These are phyloP conservation scores for Leccinum aurantiacum DNA, from an alignment of 768 basidiomycete genomes.

Conservation along the genomic window DNA sequence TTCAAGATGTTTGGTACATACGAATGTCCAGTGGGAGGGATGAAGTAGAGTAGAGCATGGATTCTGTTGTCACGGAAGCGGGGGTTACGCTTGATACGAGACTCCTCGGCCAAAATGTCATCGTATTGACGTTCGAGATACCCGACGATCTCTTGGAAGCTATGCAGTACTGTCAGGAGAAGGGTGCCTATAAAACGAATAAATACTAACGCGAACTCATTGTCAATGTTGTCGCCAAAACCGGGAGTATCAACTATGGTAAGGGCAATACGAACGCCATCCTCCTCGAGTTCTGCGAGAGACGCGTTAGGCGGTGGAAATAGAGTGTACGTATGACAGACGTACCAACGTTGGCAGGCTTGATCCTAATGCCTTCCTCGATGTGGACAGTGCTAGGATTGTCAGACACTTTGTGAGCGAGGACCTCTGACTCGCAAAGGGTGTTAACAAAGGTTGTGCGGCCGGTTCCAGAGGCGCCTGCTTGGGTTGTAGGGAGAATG, in stretches of 20 bases:
- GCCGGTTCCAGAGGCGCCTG: constrained; percentile 96
- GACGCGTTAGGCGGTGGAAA: constrained; percentile 2
- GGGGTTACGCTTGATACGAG: constrained; percentile 98
- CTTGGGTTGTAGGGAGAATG: constrained; percentile 11
- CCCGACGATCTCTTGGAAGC: constrained; percentile 96
- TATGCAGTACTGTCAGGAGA: constrained; percentile 32
- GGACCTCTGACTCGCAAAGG: constrained; percentile 92
- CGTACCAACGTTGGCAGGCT: constrained; percentile 88
- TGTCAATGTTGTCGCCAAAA: constrained; percentile 98
- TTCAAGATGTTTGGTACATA: constrained; percentile 42
- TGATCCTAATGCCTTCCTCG: constrained; percentile 93
- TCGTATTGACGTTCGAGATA: constrained; percentile 99
- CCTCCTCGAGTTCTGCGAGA: constrained; percentile 88
- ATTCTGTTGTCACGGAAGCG: constrained; percentile 98
- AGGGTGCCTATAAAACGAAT: constrained; percentile 6
- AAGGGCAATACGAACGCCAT: constrained; percentile 95
- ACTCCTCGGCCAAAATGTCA: constrained; percentile 97
- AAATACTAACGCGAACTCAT: constrained; percentile 87
- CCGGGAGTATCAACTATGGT: constrained; percentile 99
- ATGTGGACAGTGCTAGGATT: constrained; percentile 87
- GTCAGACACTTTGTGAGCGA: constrained; percentile 83
- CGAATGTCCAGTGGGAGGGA: constrained; percentile 97
- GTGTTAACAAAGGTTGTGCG: constrained; percentile 99
- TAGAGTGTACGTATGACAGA: not conserved
- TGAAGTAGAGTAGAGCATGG: constrained; percentile 96